Conservation (phyloP, 2,329 filamentous ascomycete genomes). For the Alternaria dauci region DNA sequence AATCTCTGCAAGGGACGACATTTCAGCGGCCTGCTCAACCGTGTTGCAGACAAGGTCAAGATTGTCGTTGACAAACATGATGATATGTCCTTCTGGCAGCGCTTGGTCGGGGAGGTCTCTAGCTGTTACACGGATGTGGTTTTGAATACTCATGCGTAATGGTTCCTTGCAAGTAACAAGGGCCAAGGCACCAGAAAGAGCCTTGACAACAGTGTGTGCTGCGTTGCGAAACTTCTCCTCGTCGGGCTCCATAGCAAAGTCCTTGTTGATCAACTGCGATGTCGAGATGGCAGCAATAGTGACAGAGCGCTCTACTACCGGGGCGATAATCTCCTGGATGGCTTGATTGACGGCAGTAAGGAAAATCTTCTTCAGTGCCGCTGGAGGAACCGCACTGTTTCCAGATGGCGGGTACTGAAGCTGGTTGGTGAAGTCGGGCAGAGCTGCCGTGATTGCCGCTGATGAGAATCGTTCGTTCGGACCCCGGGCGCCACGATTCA, state of each 20-base stretch:
- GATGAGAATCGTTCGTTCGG: constrained; percentile 78
- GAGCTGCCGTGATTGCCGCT: constrained; percentile 76
- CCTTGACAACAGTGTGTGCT: constrained; percentile 93
- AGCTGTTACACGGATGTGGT: constrained; percentile 91
- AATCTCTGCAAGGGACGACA: constrained; percentile 91
- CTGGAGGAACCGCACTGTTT: constrained; percentile 73
- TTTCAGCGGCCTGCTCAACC: constrained; percentile 94
- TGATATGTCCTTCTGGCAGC: constrained; percentile 90
- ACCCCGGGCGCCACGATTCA: constrained; percentile 71
- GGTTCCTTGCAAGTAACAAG: constrained; percentile 99
- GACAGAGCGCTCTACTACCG: constrained; percentile 95
- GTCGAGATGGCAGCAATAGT: constrained; percentile 98
- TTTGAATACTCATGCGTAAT: constrained; percentile 93
- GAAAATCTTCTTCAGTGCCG: constrained; percentile 76
- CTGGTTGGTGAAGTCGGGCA: constrained; percentile 83
- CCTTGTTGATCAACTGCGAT: constrained; percentile 92
- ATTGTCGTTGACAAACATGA: constrained; percentile 99
- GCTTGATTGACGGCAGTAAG: constrained; percentile 86
- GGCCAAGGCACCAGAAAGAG: constrained; percentile 90
- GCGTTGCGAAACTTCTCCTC: constrained; percentile 85
- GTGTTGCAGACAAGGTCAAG: constrained; percentile 91
- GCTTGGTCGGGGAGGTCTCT: constrained; percentile 70
- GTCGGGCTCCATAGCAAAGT: constrained; percentile 92
- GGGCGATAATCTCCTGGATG: constrained; percentile 94
- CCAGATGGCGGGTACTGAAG: constrained; percentile 78